Evolutionary conservation across 768 basidiomycete species (phyloP), one percentile per base, ranked within the genome.

Genomic region (Xerocomus potaroensis): DNA sequence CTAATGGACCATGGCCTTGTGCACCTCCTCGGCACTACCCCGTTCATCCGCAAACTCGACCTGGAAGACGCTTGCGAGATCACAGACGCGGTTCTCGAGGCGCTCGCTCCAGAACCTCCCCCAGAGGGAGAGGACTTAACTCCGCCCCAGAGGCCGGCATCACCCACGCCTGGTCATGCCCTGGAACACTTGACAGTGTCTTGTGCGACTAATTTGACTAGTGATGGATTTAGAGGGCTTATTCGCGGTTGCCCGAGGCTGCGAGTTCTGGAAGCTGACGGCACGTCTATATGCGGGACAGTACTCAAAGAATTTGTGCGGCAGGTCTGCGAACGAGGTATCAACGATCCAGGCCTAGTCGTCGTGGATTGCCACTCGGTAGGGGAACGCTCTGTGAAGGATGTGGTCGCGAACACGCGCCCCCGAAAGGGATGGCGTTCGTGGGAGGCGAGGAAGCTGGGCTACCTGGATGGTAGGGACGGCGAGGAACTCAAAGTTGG

Each of bases 31-130:
- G 67, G 66, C 36, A 84, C 84, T 12, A 84, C 83, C 3, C 87
- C 87, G 1, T 63, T 73, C 50, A 81, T 96, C 38, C 75, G 81
- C 45, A 79, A 79, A 36, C 68, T 95, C 32, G 93, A 96, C 62
- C 69, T 96, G n/a, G 93, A 95, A 60, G 87, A 91, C 53, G 89
- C 89, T 6, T 64, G 67, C 11, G 77, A 82, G 15, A 78, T 93
- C 43, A 84, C 79, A 1, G 91, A 95, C 62, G 67, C 72, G 3
- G 75, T 92, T n/a, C 63, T 95, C 21, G 69, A 71, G 16, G 70
- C 72, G 0, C 69, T 96, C 27, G 87, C 86, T 1, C 85, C 83
- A 0, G 47, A 47, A 12, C 44, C 41, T 19, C 30, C 26, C 15
- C 18, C 19, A 15, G 47, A 51, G 26, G 26, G 10, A 27, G n/a